Evolutionary conservation across 345 rosid genomes (phyloP).

Genomic region (Raphanus raphanistrum): DNA sequence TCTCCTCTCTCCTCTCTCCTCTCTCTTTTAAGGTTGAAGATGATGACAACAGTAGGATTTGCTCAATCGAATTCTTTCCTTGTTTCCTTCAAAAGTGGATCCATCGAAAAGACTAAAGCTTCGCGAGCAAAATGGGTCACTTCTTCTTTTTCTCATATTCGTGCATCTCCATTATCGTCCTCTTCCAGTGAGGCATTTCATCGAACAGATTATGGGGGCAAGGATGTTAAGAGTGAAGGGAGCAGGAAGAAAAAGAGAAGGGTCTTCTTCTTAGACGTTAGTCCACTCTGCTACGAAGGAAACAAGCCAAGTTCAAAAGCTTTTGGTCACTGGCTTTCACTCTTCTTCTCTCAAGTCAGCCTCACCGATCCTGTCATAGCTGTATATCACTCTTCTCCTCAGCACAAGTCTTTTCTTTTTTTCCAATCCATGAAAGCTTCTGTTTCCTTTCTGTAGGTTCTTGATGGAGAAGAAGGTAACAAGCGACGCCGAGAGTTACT

Average conservation of each 20-base stretch:
- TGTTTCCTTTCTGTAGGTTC: slow-evolving; percentile 53
- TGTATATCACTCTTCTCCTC: slow-evolving; percentile 42
- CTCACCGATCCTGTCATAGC: slow-evolving; percentile 81
- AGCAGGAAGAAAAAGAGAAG: slow-evolving; percentile 50
- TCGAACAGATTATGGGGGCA: slow-evolving; percentile 48
- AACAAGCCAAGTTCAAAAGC: slow-evolving; percentile 69
- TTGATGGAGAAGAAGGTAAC: slow-evolving; percentile 78
- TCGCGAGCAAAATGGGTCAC: slow-evolving; percentile 12
- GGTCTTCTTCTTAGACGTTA: slow-evolving; percentile 87
- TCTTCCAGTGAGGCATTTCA: slow-evolving; percentile 42
- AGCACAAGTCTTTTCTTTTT: background rate
- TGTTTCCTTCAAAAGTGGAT: slow-evolving; percentile 1
- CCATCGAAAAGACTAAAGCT: background rate
- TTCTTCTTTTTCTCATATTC: background rate
- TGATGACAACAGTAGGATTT: slow-evolving; percentile 29
- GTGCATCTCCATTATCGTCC: background rate
- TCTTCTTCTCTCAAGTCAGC: slow-evolving; percentile 83
- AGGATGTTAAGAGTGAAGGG: slow-evolving; percentile 25
- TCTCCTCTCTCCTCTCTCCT: background rate
- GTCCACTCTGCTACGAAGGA: slow-evolving; percentile 84
- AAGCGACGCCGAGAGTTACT: slow-evolving; percentile 65
- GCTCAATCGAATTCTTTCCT: slow-evolving; percentile 20
- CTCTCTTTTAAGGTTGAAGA: slow-evolving; percentile 25
- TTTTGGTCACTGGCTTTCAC: slow-evolving; percentile 79
- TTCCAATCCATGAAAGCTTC: background rate